Evolutionary conservation across 2,329 filamentous ascomycete species (phyloP).

Genomic region (Fusarium sp.): DNA sequence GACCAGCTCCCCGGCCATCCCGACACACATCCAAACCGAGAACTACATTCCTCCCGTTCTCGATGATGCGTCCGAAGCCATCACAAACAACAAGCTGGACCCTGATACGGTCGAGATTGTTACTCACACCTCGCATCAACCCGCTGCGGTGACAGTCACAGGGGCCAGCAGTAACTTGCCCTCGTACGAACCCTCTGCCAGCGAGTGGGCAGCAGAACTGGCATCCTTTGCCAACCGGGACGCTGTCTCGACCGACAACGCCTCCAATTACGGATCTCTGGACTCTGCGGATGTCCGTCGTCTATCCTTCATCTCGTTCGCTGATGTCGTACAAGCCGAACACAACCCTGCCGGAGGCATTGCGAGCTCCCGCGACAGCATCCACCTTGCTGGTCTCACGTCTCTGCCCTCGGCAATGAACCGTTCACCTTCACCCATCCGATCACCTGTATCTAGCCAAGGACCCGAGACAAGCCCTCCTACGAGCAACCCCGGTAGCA

Average conservation of each 20-base stretch:
- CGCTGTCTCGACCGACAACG: slow-evolving; percentile 65
- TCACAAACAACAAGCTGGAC: slow-evolving; percentile 86
- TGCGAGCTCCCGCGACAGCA: slow-evolving; percentile 72
- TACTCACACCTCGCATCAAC: slow-evolving; percentile 85
- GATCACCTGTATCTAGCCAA: slow-evolving; percentile 81
- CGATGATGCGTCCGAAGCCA: slow-evolving; percentile 90
- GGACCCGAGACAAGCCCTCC: slow-evolving; percentile 77
- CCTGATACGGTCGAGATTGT: slow-evolving; percentile 94
- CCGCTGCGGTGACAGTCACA: slow-evolving; percentile 76
- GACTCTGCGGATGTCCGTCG: slow-evolving; percentile 82
- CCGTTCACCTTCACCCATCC: slow-evolving; percentile 82
- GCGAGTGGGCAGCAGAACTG: slow-evolving; percentile 69
- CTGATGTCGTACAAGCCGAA: slow-evolving; percentile 91
- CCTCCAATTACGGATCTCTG: slow-evolving; percentile 80
- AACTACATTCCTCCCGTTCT: slow-evolving; percentile 93
- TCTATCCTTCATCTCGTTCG: slow-evolving; percentile 95
- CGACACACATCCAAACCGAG: slow-evolving; percentile 92
- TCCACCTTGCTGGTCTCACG: slow-evolving; percentile 76
- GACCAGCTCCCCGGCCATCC: slow-evolving; percentile 86
- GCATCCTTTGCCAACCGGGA: slow-evolving; percentile 63
- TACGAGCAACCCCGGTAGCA: slow-evolving; percentile 78
- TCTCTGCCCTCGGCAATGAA: slow-evolving; percentile 67
- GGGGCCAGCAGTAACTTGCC: slow-evolving; percentile 54
- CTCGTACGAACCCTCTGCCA: slow-evolving; percentile 57
- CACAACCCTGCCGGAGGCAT: slow-evolving; percentile 69